Conservation (phyloP, 2,329 filamentous ascomycete genomes). For the Pestalotiopsis sp. region DNA sequence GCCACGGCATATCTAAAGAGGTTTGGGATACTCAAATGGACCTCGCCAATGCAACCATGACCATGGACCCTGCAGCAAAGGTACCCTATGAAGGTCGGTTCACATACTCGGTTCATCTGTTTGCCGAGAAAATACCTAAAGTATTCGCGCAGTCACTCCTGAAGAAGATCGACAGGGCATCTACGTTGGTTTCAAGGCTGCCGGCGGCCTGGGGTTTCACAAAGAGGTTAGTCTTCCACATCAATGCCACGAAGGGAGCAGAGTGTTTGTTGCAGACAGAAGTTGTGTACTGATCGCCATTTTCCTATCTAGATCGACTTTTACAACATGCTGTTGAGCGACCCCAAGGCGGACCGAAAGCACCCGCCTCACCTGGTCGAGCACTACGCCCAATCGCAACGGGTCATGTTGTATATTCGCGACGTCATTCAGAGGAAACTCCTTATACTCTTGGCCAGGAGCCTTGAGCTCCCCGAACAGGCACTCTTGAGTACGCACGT, state of each 20-base stretch:
- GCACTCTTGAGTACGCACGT: slow-evolving; percentile 37
- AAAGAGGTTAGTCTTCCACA: slow-evolving; percentile 10
- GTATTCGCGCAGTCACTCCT: slow-evolving; percentile 23
- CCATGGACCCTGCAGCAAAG: slow-evolving; percentile 27
- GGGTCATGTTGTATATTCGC: slow-evolving; percentile 30
- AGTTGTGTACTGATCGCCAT: too few species aligned
- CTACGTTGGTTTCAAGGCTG: slow-evolving; percentile 31
- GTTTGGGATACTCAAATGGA: slow-evolving; percentile 28
- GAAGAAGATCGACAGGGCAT: slow-evolving; percentile 30
- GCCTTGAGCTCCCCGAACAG: slow-evolving; percentile 39
- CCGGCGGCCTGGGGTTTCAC: slow-evolving; percentile 23
- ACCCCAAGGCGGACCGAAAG: slow-evolving; percentile 24
- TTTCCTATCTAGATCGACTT: slow-evolving; percentile 1
- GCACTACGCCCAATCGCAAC: slow-evolving; percentile 25
- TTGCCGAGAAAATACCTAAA: neutral
- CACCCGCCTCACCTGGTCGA: slow-evolving; percentile 24
- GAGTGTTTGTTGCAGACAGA: too few species aligned
- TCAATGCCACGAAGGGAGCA: neutral
- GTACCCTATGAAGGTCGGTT: slow-evolving; percentile 27
- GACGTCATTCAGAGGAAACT: slow-evolving; percentile 33
- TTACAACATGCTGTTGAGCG: slow-evolving; percentile 21
- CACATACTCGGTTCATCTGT: neutral
- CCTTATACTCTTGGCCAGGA: slow-evolving; percentile 38
- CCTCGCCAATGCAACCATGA: slow-evolving; percentile 31
- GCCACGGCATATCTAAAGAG: slow-evolving; percentile 30